Conservation (phyloP, 2,329 filamentous ascomycete species). For the Aspergillus brunneoviolaceus region DNA sequence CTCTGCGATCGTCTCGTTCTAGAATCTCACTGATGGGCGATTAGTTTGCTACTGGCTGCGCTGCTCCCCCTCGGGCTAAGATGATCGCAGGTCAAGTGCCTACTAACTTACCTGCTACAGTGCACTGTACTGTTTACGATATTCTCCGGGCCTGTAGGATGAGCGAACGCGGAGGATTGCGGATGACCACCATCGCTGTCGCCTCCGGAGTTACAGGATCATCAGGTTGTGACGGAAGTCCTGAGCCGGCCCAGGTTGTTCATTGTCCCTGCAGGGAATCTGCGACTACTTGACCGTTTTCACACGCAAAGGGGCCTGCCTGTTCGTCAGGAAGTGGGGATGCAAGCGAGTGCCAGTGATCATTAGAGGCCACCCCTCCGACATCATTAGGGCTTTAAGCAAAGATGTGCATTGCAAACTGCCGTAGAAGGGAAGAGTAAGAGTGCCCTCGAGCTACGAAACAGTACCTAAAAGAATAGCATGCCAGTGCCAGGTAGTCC, state of each 20-base stretch:
- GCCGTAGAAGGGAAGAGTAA: background rate
- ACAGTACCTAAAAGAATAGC: no score
- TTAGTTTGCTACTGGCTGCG: background rate
- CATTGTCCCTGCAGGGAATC: slow-evolving; percentile 3
- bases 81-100: background rate
- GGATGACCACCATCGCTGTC: background rate
- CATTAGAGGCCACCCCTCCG: background rate
- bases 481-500: background rate
- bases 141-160: slow-evolving; percentile 8
- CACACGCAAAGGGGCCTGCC: background rate
- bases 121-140: background rate
- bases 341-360: background rate
- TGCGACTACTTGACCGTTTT: slow-evolving; percentile 2
- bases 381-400: background rate
- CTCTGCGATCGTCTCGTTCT: slow-evolving; percentile 6
- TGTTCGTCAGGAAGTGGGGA: background rate
- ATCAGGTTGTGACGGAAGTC: background rate
- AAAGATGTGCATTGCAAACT: background rate
- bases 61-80: background rate
- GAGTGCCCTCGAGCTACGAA: background rate
- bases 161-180: slow-evolving; percentile 2
- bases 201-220: background rate
- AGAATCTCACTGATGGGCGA: slow-evolving; percentile 1
- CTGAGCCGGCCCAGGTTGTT: slow-evolving; percentile 1
- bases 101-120: background rate